Evolutionary conservation across 2,329 filamentous ascomycete genomes (phyloP).

Genomic region (Camptophora hylomeconis): DNA sequence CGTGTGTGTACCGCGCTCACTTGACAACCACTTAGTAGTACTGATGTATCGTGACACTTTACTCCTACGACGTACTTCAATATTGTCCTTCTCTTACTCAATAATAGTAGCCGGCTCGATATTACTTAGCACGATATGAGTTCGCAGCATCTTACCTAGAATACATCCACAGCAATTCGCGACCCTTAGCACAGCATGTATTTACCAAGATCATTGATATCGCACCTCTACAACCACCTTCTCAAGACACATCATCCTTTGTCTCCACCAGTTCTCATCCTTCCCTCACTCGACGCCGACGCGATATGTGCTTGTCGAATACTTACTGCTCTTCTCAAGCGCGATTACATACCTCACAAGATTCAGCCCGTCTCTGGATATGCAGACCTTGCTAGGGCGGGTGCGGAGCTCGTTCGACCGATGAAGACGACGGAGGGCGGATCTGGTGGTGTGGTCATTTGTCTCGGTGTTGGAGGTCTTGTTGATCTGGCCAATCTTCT

Average conservation of each 20-base stretch:
- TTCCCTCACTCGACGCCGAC: constrained; percentile 78
- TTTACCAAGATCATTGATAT: constrained; percentile 78
- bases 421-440: constrained; percentile 81
- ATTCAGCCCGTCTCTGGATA: constrained; percentile 92
- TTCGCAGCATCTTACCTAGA: too few species aligned
- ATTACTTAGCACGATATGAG: too few species aligned
- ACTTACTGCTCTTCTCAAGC: constrained; percentile 80
- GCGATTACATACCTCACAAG: constrained; percentile 96
- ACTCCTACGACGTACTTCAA: too few species aligned
- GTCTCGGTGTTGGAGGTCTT: constrained; percentile 82
- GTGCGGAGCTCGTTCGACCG: constrained; percentile 64
- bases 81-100: too few species aligned
- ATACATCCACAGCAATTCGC: too few species aligned
- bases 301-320: constrained; percentile 92
- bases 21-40: too few species aligned
- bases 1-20: too few species aligned
- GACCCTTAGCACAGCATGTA: constrained; percentile 65
- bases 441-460: constrained; percentile 77
- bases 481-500: constrained; percentile 74
- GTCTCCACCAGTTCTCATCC: constrained; percentile 77
- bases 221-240: constrained; percentile 82
- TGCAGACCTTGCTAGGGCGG: constrained; percentile 70
- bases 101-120: too few species aligned
- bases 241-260: constrained; percentile 77
- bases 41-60: too few species aligned